Evolutionary conservation across 23 red algal species (phyloP).

Genomic region (Gracilaria domingensis): DNA sequence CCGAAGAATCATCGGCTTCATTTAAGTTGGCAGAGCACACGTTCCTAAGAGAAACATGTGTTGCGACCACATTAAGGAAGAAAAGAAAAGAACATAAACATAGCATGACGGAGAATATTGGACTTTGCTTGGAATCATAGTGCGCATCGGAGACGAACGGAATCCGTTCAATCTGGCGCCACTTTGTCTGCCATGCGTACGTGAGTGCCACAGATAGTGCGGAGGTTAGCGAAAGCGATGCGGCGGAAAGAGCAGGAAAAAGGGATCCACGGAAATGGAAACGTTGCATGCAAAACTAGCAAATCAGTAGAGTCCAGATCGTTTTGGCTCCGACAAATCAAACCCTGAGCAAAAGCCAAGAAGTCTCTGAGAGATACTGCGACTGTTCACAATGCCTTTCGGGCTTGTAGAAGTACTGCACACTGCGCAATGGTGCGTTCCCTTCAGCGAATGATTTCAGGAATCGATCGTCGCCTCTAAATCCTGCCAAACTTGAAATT

Average conservation of each 20-base stretch:
- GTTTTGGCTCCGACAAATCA: too few relatives aligned
- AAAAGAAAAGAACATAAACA: constrained; percentile 17
- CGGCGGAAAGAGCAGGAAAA: constrained; percentile 16
- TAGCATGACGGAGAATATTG: constrained; percentile 52
- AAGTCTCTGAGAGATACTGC: too few relatives aligned
- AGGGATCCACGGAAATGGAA: not conserved
- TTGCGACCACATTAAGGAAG: constrained; percentile 10
- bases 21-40: not conserved
- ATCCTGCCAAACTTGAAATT: not conserved
- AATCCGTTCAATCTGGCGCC: constrained; percentile 26
- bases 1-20: not conserved
- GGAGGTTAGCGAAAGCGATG: not conserved
- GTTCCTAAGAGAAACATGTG: constrained; percentile 17
- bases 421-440: too few relatives aligned
- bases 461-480: not conserved
- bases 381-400: too few relatives aligned
- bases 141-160: constrained; percentile 69
- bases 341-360: too few relatives aligned
- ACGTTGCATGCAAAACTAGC: constrained; percentile 14
- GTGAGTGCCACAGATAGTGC: constrained; percentile 37
- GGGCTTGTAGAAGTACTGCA: too few relatives aligned
- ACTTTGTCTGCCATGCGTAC: constrained; percentile 47
- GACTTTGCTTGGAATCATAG: constrained; percentile 61
- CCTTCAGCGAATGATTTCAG: too few relatives aligned
- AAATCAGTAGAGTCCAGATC: not conserved